Evolutionary conservation across 768 basidiomycete genomes (phyloP).

Genomic region (Panellus pusillus): DNA sequence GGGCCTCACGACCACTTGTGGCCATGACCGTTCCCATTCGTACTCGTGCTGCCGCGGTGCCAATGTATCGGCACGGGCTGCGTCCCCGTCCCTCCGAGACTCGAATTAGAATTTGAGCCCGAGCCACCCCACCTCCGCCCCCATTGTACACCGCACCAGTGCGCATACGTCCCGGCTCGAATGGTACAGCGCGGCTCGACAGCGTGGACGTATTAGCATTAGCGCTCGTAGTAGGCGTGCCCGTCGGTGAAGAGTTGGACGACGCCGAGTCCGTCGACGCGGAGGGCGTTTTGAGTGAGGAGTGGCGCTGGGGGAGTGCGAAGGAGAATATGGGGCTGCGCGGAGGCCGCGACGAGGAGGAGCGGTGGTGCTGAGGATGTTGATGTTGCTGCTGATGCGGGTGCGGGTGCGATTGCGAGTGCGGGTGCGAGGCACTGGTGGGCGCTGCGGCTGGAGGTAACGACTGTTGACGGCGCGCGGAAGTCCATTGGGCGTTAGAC

Average conservation of each 20-base stretch:
- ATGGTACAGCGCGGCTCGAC: slow-evolving; percentile 54
- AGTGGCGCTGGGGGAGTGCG: slow-evolving; percentile 27
- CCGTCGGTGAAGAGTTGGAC: slow-evolving; percentile 20
- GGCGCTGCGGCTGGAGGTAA: not conserved
- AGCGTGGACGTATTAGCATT: slow-evolving; percentile 33
- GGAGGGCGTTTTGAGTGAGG: slow-evolving; percentile 28
- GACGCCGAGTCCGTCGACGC: slow-evolving; percentile 21
- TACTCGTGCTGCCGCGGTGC: not conserved
- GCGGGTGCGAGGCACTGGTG: slow-evolving; percentile 1
- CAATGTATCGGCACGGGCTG: slow-evolving; percentile 7
- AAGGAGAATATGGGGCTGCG: slow-evolving; percentile 25
- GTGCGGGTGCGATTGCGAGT: too few species aligned
- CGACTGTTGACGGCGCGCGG: slow-evolving; percentile 16
- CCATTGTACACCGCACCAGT: not conserved
- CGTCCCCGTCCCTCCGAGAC: too few species aligned
- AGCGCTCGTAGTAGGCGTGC: slow-evolving; percentile 14
- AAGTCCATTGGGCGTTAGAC: slow-evolving; percentile 1
- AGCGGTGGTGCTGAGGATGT: slow-evolving; percentile 20
- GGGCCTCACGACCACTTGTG: slow-evolving; percentile 10
- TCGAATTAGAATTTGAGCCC: too few species aligned
- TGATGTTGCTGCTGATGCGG: not conserved
- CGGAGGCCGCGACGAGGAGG: slow-evolving; percentile 26
- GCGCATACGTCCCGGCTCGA: slow-evolving; percentile 43
- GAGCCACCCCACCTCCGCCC: not conserved
- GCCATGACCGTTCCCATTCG: not conserved